Percentiles rank a stretch among this genome's conserved stretches.
These are phyloP conservation scores for Yamadazyma olivae DNA, from an alignment of 805 yeast species.

Conservation along the genomic window DNA sequence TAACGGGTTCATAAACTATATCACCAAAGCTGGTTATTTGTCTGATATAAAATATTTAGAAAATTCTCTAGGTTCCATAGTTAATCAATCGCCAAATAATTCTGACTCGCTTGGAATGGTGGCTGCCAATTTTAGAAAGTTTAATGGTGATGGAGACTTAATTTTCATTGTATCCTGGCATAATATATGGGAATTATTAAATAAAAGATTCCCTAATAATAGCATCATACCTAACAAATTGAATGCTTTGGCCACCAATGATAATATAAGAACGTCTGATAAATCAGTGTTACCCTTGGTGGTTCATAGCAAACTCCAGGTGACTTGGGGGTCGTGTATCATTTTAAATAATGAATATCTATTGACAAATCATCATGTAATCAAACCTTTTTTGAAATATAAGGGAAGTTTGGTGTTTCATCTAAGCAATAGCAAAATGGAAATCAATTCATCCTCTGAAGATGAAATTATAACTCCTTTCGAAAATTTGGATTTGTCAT, in stretches of 20 bases:
- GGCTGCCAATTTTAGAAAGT: constrained; percentile 33
- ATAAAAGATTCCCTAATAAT: constrained; percentile 5
- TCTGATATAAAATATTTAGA: constrained; percentile 43
- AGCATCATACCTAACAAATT: constrained; percentile 4
- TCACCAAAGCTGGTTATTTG: constrained; percentile 20
- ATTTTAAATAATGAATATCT: constrained; percentile 26
- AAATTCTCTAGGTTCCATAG: constrained; percentile 44
- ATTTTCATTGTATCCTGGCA: constrained; percentile 29
- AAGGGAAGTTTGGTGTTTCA: constrained; percentile 5
- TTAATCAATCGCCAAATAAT: background rate
- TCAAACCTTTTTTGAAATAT: constrained; percentile 13
- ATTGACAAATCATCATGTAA: constrained; percentile 43
- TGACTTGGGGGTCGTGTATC: constrained; percentile 45
- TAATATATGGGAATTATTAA: constrained; percentile 8
- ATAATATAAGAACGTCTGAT: background rate
- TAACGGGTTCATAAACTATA: constrained; percentile 23
- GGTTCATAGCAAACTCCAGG: constrained; percentile 4
- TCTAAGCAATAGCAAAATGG: constrained; percentile 3
- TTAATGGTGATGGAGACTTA: constrained; percentile 46
- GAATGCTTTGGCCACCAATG: background rate
- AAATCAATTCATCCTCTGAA: constrained; percentile 4
- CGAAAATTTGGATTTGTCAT: constrained; percentile 35
- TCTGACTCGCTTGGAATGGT: constrained; percentile 33
- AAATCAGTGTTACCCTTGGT: constrained; percentile 18
- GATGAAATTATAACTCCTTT: constrained; percentile 29